Conservation (phyloP, 805 yeast genomes). For the Saturnispora silvae region DNA sequence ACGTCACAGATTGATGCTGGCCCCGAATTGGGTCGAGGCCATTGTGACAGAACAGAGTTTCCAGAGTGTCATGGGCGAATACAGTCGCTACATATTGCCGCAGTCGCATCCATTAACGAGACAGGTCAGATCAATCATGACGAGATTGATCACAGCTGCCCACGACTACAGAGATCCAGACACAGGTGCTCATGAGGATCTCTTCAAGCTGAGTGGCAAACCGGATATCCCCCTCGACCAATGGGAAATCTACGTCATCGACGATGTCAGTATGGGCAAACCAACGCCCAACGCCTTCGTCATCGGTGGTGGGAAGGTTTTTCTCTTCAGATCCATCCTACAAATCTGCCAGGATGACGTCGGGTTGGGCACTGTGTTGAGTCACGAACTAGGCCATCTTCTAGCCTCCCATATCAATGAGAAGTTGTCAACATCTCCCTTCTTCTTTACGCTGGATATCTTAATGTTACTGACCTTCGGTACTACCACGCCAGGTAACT, state of each 20-base stretch:
- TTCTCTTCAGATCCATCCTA: slow-evolving; percentile 71
- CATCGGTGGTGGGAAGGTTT: slow-evolving; percentile 91
- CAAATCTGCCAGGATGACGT: slow-evolving; percentile 74
- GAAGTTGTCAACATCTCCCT: slow-evolving; percentile 65
- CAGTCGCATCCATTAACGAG: slow-evolving; percentile 46
- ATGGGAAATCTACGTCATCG: slow-evolving; percentile 78
- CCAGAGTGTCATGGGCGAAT: slow-evolving; percentile 46
- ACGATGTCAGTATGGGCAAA: slow-evolving; percentile 34
- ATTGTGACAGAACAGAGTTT: slow-evolving; percentile 58
- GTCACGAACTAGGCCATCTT: slow-evolving; percentile 93
- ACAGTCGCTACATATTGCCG: slow-evolving; percentile 45
- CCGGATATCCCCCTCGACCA: slow-evolving; percentile 26
- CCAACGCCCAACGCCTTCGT: slow-evolving; percentile 98
- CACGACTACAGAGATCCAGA: slow-evolving; percentile 28
- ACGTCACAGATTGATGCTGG: slow-evolving; percentile 60
- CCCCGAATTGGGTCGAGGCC: slow-evolving; percentile 54
- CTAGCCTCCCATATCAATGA: slow-evolving; percentile 88
- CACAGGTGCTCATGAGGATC: slow-evolving; percentile 20
- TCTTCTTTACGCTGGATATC: slow-evolving; percentile 46
- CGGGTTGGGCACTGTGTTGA: slow-evolving; percentile 88
- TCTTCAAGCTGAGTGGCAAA: slow-evolving; percentile 18
- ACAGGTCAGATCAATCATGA: slow-evolving; percentile 53
- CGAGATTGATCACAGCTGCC: slow-evolving; percentile 51
- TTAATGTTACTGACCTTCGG: slow-evolving; percentile 55
- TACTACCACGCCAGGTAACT: slow-evolving; percentile 37